Conservation (phyloP, 805 yeast genomes). For the Teunomyces lycoperdinae region DNA sequence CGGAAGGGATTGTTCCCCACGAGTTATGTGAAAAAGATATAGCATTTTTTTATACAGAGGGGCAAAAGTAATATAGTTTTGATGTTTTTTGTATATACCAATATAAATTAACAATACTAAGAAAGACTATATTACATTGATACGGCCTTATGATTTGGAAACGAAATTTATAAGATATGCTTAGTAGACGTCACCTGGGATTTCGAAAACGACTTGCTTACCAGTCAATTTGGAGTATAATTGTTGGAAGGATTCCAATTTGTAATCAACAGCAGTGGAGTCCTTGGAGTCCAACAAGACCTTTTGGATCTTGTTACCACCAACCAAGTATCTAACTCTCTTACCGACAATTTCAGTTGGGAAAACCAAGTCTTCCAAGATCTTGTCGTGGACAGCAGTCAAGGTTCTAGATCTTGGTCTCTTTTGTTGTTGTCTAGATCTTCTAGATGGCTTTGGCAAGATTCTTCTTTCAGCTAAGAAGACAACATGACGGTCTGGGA, state of each 20-base stretch:
- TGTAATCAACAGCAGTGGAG: constrained; percentile 94
- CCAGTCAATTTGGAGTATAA: constrained; percentile 98
- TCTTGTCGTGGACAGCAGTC: constrained; percentile 97
- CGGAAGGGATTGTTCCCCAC: constrained; percentile 73
- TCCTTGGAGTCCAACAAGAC: constrained; percentile 97
- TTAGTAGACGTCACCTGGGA: constrained; percentile 51
- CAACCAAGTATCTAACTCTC: constrained; percentile 98
- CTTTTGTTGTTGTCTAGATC: constrained; percentile 91
- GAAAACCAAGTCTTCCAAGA: constrained; percentile 98
- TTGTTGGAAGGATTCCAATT: constrained; percentile 98
- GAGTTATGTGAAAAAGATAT: constrained; percentile 53
- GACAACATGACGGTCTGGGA: constrained; percentile 99
- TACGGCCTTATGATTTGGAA: constrained; percentile 4
- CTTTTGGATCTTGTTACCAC: constrained; percentile 98
- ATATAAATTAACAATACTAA: constrained; percentile 3
- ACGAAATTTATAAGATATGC: constrained; percentile 6
- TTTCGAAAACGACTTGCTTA: constrained; percentile 98
- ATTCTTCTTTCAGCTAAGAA: constrained; percentile 99
- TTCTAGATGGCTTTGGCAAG: constrained; percentile 98
- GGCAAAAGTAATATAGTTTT: constrained; percentile 1
- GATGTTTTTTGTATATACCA: constrained; percentile 3
- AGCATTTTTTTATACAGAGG: constrained; percentile 4
- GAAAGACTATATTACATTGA: constrained; percentile 3
- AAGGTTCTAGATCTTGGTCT: constrained; percentile 99
- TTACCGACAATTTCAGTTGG: constrained; percentile 99